Evolutionary conservation across 1,284 basidiomycete species (phyloP).

Genomic region (Trametes sp.): DNA sequence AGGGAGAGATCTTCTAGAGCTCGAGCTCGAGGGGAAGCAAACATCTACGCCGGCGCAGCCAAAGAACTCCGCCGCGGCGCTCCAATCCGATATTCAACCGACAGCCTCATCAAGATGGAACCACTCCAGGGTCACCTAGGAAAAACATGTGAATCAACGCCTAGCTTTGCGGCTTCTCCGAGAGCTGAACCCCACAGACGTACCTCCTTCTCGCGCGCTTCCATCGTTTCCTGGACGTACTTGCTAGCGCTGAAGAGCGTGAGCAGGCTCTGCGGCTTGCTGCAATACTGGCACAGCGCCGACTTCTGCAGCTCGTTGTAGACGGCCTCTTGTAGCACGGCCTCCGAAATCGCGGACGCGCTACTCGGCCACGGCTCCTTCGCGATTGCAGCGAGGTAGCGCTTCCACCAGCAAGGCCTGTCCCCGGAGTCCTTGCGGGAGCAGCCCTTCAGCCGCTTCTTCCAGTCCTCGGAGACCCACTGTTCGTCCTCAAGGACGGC

Average conservation of each 20-base stretch:
- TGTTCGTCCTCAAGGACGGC: conserved; percentile 2
- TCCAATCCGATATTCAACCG: too few relatives aligned
- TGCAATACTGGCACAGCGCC: background rate
- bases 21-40: too few relatives aligned
- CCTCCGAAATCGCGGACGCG: background rate
- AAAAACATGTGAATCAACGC: background rate
- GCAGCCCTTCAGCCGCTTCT: conserved; percentile 3
- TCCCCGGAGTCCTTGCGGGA: background rate
- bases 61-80: too few relatives aligned
- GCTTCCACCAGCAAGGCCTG: conserved; percentile 14
- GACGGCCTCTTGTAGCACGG: background rate
- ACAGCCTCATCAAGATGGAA: too few relatives aligned
- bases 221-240: conserved; percentile 14
- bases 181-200: background rate
- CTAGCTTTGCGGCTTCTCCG: background rate
- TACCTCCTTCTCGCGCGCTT: conserved; percentile 14
- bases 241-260: conserved; percentile 13
- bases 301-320: too few relatives aligned
- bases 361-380: conserved; percentile 12
- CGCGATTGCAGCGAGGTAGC: conserved; percentile 11
- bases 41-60: too few relatives aligned
- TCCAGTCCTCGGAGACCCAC: conserved; percentile 17
- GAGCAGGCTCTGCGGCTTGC: conserved; percentile 6
- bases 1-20: too few relatives aligned
- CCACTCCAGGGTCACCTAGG: background rate